Conservation (phyloP, 169 alveolate genomes). For the Babesia caballi region DNA sequence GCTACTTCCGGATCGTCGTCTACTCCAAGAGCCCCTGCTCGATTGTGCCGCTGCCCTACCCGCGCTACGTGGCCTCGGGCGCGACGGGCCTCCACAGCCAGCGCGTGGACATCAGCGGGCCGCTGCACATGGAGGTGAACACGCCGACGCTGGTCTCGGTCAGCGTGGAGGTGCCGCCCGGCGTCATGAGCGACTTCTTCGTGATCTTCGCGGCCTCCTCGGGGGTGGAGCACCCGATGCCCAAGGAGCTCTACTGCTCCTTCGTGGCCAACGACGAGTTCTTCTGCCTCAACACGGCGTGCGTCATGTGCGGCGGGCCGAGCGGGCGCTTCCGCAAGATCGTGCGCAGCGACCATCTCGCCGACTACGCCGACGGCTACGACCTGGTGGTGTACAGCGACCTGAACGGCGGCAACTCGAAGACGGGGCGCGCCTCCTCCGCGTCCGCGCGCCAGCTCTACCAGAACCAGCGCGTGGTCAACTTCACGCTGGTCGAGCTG, state of each 20-base stretch:
- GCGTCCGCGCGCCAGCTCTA: constrained; percentile 38
- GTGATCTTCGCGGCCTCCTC: constrained; percentile 9
- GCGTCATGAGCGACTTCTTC: constrained; percentile 8
- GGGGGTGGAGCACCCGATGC: neutral
- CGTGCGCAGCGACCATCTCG: neutral
- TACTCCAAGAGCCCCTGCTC: neutral
- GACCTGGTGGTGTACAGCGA: constrained; percentile 40
- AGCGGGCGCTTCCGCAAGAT: constrained; percentile 14
- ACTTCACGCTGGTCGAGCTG: constrained; percentile 46
- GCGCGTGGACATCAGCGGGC: neutral
- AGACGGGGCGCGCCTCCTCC: constrained; percentile 35
- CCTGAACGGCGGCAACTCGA: constrained; percentile 49
- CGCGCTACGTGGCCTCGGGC: neutral
- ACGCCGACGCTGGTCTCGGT: constrained; percentile 6
- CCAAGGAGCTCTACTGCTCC: neutral
- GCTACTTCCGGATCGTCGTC: constrained; percentile 12
- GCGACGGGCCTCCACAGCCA: neutral
- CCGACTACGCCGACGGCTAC: neutral
- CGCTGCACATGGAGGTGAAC: neutral
- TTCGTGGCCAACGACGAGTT: neutral
- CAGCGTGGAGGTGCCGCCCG: constrained; percentile 1
- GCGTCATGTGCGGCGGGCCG: constrained; percentile 52
- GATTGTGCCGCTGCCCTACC: constrained; percentile 9
- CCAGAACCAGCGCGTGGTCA: constrained; percentile 13
- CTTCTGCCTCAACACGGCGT: constrained; percentile 27